Evolutionary conservation across 192 early-diverging fungal species (phyloP).

Genomic region (Backusella liffmaniae): DNA sequence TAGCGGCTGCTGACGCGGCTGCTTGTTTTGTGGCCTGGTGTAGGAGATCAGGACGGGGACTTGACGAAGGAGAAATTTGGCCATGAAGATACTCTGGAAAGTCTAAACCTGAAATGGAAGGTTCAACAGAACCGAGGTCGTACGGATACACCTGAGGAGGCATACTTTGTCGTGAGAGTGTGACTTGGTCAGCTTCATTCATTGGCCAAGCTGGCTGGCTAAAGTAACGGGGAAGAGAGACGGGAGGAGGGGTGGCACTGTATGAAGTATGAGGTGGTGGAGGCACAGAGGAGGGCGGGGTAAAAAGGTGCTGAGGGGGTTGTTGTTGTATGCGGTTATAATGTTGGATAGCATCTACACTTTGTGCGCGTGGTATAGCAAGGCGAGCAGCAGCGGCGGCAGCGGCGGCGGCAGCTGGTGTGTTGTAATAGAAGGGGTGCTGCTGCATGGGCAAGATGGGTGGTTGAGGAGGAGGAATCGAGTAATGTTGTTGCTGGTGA

Average conservation of each 20-base stretch:
- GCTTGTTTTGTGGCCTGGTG: background rate
- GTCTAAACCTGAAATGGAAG: conserved; percentile 10
- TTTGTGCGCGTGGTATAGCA: conserved; percentile 16
- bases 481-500: background rate
- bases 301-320: conserved; percentile 1
- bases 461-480: background rate
- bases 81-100: conserved; percentile 28
- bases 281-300: background rate
- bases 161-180: conserved; percentile 24
- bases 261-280: background rate
- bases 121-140: background rate
- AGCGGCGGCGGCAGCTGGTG: background rate
- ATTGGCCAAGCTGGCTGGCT: background rate
- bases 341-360: conserved; percentile 23
- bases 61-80: conserved; percentile 18
- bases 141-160: conserved; percentile 21
- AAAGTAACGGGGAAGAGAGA: conserved; percentile 7
- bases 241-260: conserved; percentile 10
- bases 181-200: background rate
- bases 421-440: background rate
- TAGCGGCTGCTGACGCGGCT: background rate
- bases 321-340: background rate
- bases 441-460: conserved; percentile 2
- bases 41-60: conserved; percentile 3
- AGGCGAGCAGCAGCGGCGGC: background rate